Conservation (phyloP, 345 rosid genomes). For the Eucalyptus brandiana region DNA sequence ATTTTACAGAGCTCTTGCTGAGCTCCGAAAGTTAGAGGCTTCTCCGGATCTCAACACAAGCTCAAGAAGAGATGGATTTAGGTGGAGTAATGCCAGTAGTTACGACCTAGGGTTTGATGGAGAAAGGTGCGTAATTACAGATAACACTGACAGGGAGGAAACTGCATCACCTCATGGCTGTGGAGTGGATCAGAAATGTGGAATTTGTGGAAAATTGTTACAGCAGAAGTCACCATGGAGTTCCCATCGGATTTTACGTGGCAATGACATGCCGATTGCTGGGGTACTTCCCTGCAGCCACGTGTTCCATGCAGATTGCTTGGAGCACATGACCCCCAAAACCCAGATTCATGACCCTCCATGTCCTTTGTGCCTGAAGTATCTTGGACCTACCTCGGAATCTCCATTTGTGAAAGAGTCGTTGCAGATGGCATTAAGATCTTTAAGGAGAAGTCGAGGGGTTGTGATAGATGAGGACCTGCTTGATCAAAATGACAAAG, state of each 20-base stretch:
- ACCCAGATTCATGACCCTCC: slow-evolving; percentile 61
- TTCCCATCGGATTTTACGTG: slow-evolving; percentile 58
- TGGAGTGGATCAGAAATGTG: slow-evolving; percentile 41
- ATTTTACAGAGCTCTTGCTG: slow-evolving; percentile 32
- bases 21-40: slow-evolving; percentile 29
- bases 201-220: slow-evolving; percentile 55
- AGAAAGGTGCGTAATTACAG: slow-evolving; percentile 33
- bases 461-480: slow-evolving; percentile 25
- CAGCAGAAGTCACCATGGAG: slow-evolving; percentile 86
- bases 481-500: slow-evolving; percentile 7
- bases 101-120: slow-evolving; percentile 49
- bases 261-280: slow-evolving; percentile 66
- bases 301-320: slow-evolving; percentile 82
- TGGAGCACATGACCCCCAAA: slow-evolving; percentile 71
- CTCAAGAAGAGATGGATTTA: slow-evolving; percentile 67
- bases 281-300: slow-evolving; percentile 82
- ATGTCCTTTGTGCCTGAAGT: slow-evolving; percentile 59
- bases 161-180: slow-evolving; percentile 8
- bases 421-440: slow-evolving; percentile 51
- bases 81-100: slow-evolving; percentile 68
- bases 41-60: slow-evolving; percentile 51
- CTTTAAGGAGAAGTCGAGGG: slow-evolving; percentile 47
- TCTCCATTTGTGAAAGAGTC: slow-evolving; percentile 41
- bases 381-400: slow-evolving; percentile 26
- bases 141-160: slow-evolving; percentile 21